These are phyloP conservation scores for Lobulomyces angularis DNA, from an alignment of 192 early-diverging fungal species.

Conservation along the genomic window DNA sequence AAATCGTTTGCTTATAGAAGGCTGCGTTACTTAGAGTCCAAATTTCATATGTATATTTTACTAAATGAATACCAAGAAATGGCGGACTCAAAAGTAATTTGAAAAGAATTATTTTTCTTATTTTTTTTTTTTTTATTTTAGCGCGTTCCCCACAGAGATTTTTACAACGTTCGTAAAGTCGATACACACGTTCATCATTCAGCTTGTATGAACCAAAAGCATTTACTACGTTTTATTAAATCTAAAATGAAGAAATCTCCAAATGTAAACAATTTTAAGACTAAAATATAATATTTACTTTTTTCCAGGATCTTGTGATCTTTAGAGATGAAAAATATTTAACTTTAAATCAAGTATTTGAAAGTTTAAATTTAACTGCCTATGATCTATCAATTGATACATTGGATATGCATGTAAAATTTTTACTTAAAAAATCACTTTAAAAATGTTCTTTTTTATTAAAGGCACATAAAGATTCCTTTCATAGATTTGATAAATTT, in stretches of 20 bases:
- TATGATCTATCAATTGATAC: conserved; percentile 93
- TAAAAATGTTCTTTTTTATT: neutral
- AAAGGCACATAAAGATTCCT: conserved; percentile 82
- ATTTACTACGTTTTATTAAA: conserved; percentile 89
- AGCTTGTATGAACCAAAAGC: conserved; percentile 93
- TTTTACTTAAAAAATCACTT: neutral
- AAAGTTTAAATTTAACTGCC: conserved; percentile 77
- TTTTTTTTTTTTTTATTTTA: conserved; percentile 9
- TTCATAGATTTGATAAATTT: conserved; percentile 95
- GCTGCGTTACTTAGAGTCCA: conserved; percentile 77
- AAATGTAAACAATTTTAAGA: conserved; percentile 29
- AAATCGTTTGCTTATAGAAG: conserved; percentile 87
- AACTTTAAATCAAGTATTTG: conserved; percentile 73
- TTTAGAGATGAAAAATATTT: conserved; percentile 73
- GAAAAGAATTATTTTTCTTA: conserved; percentile 2
- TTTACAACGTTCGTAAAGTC: conserved; percentile 96
- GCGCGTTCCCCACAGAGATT: conserved; percentile 83
- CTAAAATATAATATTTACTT: neutral
- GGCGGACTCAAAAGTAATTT: conserved; percentile 67
- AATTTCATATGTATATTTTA: conserved; percentile 85
- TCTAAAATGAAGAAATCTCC: conserved; percentile 67
- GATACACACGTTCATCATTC: conserved; percentile 93
- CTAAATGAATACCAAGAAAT: conserved; percentile 91
- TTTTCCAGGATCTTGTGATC: conserved; percentile 57
- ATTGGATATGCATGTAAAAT: conserved; percentile 79